Evolutionary conservation across 805 yeast genomes (phyloP), one percentile per base, ranked within the genome.

Genomic region (Candida hungchunana): DNA sequence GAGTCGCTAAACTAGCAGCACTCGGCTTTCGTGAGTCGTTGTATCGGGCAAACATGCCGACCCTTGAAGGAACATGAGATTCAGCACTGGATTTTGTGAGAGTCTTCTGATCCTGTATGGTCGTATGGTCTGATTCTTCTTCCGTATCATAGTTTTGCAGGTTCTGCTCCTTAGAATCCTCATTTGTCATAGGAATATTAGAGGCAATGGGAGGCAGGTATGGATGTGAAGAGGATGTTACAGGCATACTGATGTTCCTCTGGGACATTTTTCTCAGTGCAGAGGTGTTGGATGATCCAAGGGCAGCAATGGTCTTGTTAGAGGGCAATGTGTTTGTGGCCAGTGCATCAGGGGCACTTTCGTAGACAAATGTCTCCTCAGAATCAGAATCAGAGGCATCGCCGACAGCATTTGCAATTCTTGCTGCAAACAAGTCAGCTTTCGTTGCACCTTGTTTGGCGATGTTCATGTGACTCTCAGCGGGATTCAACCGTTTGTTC

Each of bases 351-450:
- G 55, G 55, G 0, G 55, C 55, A 36, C 57, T 53, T 51, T 89
- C 97, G 58, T 90, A 90, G n/a, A 90, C 96, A 68, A 93, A 90
- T 2, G 95, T 87, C 58, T 93, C 98, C 48, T 89, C 96, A 18
- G 88, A 78, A 56, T 89, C 97, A 22, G 89, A 80, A 26, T 83
- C 77, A 42, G 83, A 86, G 29, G 77, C 89, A 49, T 87, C 96
- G 44, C 83, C 95, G 4, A 90, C 94, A 1, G 97, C 97, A 37
- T 87, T 81, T 7, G 96, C 97, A 42, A 93, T 68, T 49, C 82
- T 84, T 0, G 97, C 97, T 8, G 97, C 97, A 59, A 93, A 93
- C 42, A 87, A 77, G 53, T 89, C 97, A 0, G 96, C 93, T 53
- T 88, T 74, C 7, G 95, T 78, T 4, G 86, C 53, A 15, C 58